Conservation (phyloP, 176 grass and related monocot genomes). For the barley (Hordeum vulgare) region DNA sequence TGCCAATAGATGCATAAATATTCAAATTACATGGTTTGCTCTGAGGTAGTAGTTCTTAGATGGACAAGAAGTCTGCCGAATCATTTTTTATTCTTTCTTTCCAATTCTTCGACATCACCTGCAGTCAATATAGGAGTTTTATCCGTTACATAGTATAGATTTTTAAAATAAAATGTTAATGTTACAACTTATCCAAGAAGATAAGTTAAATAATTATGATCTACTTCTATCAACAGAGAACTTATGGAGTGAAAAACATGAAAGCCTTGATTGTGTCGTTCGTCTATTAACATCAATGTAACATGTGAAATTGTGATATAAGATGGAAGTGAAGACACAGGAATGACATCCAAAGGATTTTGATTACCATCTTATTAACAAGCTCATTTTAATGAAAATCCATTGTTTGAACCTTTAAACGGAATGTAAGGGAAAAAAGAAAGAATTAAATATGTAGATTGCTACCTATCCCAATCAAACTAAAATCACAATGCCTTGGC, state of each 20-base stretch:
- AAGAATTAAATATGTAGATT: neutral
- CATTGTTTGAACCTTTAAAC: neutral
- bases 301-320: slow-evolving; percentile 2
- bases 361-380: neutral
- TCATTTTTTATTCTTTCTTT: slow-evolving; percentile 28
- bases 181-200: neutral
- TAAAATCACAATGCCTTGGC: neutral
- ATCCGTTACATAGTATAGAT: neutral
- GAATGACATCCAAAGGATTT: neutral
- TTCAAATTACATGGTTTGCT: slow-evolving; percentile 17
- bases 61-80: neutral
- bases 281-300: neutral
- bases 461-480: neutral
- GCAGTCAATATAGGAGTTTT: neutral
- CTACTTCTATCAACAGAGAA: neutral
- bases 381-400: neutral
- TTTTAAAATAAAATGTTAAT: neutral
- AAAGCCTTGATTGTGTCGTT: neutral
- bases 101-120: slow-evolving; percentile 47
- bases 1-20: slow-evolving; percentile 32
- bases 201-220: neutral
- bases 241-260: slow-evolving; percentile 1
- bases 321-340: neutral
- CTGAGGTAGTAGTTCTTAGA: slow-evolving; percentile 40
- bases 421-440: neutral